Conservation (phyloP, 2,329 filamentous ascomycete species). For the Hymenoscyphus infarciens region DNA sequence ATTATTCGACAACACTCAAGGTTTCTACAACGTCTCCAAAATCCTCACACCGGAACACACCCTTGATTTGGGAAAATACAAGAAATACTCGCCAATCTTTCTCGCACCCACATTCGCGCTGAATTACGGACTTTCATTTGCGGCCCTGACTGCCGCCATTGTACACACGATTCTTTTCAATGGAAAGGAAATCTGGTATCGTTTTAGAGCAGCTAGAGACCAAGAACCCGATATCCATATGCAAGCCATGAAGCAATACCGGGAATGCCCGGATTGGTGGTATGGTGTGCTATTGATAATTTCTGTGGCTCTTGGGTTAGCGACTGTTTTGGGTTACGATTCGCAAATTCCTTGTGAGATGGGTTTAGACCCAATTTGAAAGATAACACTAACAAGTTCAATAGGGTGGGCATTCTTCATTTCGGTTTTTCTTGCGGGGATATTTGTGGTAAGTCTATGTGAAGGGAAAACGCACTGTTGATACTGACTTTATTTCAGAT, state of each 20-base stretch:
- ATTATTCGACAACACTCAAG: slow-evolving; percentile 69
- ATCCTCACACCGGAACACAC: slow-evolving; percentile 61
- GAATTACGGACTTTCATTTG: slow-evolving; percentile 68
- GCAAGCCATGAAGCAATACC: slow-evolving; percentile 54
- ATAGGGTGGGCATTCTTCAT: slow-evolving; percentile 35
- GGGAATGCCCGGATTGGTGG: slow-evolving; percentile 56
- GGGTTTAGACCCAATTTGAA: too few species aligned
- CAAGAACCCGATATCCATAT: slow-evolving; percentile 50
- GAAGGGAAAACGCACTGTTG: neutral
- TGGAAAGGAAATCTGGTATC: slow-evolving; percentile 58
- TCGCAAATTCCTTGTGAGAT: slow-evolving; percentile 49
- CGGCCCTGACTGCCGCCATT: slow-evolving; percentile 64
- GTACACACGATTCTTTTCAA: slow-evolving; percentile 66
- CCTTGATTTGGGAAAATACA: slow-evolving; percentile 61
- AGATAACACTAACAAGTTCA: neutral
- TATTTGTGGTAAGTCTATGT: slow-evolving; percentile 48
- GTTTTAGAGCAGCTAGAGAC: slow-evolving; percentile 21
- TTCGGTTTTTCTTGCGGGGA: slow-evolving; percentile 47
- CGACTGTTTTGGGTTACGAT: slow-evolving; percentile 44
- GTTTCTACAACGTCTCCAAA: slow-evolving; percentile 59
- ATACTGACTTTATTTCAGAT: slow-evolving; percentile 34
- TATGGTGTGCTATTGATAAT: slow-evolving; percentile 47
- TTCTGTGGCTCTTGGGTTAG: slow-evolving; percentile 43
- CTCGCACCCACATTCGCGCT: slow-evolving; percentile 69
- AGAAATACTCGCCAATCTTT: slow-evolving; percentile 68